A percentile compares a stretch with the other conserved stretches of the same genome.
These are phyloP conservation scores for Penicillium sp. DNA, from an alignment of 2,329 filamentous ascomycete species.

Conservation along the genomic window DNA sequence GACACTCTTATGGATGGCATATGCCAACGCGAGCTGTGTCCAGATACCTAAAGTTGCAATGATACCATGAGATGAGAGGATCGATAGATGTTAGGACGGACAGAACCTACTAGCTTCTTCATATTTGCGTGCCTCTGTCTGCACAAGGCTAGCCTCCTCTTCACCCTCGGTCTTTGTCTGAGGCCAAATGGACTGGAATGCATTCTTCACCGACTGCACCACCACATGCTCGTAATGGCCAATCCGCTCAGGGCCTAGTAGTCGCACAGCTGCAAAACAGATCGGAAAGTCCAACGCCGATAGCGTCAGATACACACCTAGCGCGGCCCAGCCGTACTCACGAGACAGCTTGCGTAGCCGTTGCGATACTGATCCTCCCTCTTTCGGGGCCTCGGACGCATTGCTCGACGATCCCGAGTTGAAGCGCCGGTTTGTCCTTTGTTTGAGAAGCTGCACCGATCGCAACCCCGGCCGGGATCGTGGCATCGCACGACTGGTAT, in stretches of 20 bases:
- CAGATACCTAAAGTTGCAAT: constrained; percentile 55
- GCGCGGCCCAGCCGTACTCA: constrained; percentile 91
- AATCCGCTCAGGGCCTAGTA: constrained; percentile 82
- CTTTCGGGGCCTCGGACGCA: constrained; percentile 21
- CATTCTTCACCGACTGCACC: constrained; percentile 38
- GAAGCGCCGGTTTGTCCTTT: constrained; percentile 22
- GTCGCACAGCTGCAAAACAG: constrained; percentile 83
- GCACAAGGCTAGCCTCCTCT: constrained; percentile 51
- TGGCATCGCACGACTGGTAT: neutral
- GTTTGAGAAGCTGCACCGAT: constrained; percentile 1
- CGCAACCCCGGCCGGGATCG: neutral
- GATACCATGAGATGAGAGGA: neutral
- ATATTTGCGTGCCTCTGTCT: constrained; percentile 61
- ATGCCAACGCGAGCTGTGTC: constrained; percentile 90
- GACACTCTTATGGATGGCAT: constrained; percentile 89
- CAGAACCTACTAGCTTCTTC: constrained; percentile 70
- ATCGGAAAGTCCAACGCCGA: constrained; percentile 91
- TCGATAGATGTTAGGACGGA: neutral
- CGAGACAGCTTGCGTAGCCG: constrained; percentile 79
- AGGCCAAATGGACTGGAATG: constrained; percentile 40
- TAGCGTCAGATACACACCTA: constrained; percentile 85
- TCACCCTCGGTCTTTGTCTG: constrained; percentile 12
- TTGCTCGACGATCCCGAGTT: constrained; percentile 25
- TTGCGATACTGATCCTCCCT: constrained; percentile 60
- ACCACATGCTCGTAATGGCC: constrained; percentile 56